Percentiles rank a stretch among this genome's conserved stretches.
Conservation (phyloP, 305 asterid species). For the Plantago lanceolata region DNA sequence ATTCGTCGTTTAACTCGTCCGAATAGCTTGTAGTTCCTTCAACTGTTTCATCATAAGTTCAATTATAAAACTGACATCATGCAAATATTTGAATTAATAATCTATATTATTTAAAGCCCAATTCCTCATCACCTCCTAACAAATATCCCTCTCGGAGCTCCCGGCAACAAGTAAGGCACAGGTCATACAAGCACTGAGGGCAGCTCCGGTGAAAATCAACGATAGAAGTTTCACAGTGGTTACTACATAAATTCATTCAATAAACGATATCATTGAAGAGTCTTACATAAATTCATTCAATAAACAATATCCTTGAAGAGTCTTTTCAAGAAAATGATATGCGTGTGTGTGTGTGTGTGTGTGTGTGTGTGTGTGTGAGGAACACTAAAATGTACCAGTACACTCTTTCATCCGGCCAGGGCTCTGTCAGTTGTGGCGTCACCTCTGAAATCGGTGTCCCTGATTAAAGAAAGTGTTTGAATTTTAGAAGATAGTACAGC, state of each 20-base stretch:
- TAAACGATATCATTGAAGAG: conserved; percentile 16
- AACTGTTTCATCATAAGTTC: conserved; percentile 22
- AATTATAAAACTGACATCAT: conserved; percentile 27
- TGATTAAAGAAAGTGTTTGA: conserved; percentile 33
- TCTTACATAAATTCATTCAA: conserved; percentile 29
- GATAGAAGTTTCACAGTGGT: conserved; percentile 56
- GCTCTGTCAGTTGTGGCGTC: conserved; percentile 29
- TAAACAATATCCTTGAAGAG: conserved; percentile 17
- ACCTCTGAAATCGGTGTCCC: conserved; percentile 45
- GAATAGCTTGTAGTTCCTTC: conserved; percentile 24
- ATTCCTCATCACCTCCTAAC: conserved; percentile 37
- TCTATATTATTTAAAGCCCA: conserved; percentile 21
- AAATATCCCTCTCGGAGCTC: conserved; percentile 56
- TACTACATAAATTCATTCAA: conserved; percentile 40
- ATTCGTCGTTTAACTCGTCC: conserved; percentile 27
- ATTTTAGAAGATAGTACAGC: conserved; percentile 15
- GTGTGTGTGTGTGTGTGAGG: too few species aligned
- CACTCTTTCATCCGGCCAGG: conserved; percentile 34
- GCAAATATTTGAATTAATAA: conserved; percentile 35
- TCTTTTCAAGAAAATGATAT: conserved; percentile 6
- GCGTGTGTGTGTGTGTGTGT: too few species aligned
- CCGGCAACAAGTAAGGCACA: conserved; percentile 60
- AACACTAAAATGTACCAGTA: conserved; percentile 41
- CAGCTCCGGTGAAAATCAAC: conserved; percentile 67
- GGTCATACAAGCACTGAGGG: conserved; percentile 49